Base-by-base conservation (phyloP, 306 rosid species). In the Quercus mongolica region DNA sequence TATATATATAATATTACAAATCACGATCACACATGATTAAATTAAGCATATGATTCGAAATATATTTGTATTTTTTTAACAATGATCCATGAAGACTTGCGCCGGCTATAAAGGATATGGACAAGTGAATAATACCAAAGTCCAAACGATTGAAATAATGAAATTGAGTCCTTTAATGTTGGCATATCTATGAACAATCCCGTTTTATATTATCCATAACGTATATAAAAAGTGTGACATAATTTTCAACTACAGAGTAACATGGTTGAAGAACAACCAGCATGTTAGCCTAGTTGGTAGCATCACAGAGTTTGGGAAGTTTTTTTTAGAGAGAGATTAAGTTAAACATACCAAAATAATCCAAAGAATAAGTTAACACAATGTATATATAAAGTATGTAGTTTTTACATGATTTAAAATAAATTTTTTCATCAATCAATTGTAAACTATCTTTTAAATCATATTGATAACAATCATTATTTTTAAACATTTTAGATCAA, bases 51-150 rank as follows among this genome's bases (percentile, higher is more conserved):
- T 63, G 74, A 62, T 71, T 11, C 49, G 10, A 19, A 49, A 10
- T 49, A 49, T 10, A 49, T 12, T 10, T 49, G 4, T 49, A 3
- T 49, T 49, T 8, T 19, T 41, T 76, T 75, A 67, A 23, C 63
- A 78, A 31, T 70, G 78, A 59, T 75, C 74, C 70, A 56, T 12
- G 70, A 69, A 58, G 58, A 69, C 61, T 38, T 52, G 73, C 52
- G 83, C 73, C 70, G 79, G 77, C 80, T 68, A 6, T 70, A 54
- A 78, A 78, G 41, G 68, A 78, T 19, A 46, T 64, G 74, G 83
- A 80, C 85, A 65, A 80, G 38, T 71, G 61, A 77, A 82, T 62
- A 46, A 12, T 59, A 57, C 80, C 76, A 23, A 23, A 23, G 25
- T 23, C 25, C 25, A 71, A 76, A 28, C 30, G 46, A 6, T 65